These are phyloP conservation scores for Thinopyrum elongatum DNA, from an alignment of 176 grass and related monocot genomes.

Conservation along the genomic window DNA sequence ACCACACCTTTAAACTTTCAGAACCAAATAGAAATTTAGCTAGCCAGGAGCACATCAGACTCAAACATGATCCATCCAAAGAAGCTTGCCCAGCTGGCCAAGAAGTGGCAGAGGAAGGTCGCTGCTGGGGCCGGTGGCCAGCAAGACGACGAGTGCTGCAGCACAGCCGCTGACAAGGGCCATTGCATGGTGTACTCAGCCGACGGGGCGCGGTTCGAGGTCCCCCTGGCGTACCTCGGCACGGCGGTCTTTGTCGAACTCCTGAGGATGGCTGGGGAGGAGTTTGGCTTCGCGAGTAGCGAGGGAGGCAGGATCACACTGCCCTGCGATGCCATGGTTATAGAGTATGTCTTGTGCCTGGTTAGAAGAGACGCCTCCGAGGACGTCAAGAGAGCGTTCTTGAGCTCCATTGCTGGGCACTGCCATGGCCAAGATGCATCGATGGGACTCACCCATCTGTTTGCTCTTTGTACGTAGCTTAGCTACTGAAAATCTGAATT, in stretches of 20 bases:
- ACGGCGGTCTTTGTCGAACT: constrained; percentile 22
- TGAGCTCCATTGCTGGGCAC: constrained; percentile 42
- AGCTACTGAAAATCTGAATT: neutral
- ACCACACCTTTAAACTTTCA: neutral
- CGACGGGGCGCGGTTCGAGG: constrained; percentile 26
- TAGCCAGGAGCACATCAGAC: neutral
- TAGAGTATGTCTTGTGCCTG: constrained; percentile 51
- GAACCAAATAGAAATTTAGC: neutral
- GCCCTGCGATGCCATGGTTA: constrained; percentile 40
- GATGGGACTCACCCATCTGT: neutral
- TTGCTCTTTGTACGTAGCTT: constrained; percentile 5
- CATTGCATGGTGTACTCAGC: constrained; percentile 20
- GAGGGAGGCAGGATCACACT: constrained; percentile 47
- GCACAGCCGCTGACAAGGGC: constrained; percentile 12
- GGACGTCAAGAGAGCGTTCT: constrained; percentile 47
- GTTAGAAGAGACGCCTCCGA: constrained; percentile 37
- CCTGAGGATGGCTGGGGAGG: constrained; percentile 32
- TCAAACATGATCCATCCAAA: constrained; percentile 36
- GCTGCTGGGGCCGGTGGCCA: neutral
- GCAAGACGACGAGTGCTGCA: neutral
- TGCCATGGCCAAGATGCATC: constrained; percentile 10
- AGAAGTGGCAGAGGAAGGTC: constrained; percentile 52
- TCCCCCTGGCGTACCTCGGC: constrained; percentile 29
- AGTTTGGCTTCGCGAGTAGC: constrained; percentile 29
- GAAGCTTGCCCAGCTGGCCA: constrained; percentile 44